Base-by-base conservation (phyloP, 1,284 basidiomycete genomes). In the Vanrija humicola region DNA sequence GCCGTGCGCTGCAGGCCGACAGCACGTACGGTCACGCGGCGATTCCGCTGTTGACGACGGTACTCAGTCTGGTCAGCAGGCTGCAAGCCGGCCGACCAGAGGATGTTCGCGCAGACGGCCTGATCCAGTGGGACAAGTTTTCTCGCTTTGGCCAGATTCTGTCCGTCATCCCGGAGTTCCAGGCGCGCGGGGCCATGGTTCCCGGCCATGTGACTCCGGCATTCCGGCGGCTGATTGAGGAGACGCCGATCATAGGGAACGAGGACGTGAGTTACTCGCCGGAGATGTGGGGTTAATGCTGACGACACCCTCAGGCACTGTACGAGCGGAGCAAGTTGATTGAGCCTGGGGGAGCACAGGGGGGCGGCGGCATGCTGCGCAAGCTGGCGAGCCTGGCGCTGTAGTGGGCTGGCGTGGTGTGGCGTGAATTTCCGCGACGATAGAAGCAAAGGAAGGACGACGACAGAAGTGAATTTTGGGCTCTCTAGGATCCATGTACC, bases 91-190 rank as follows among this genome's bases (percentile, higher is more conserved):
- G 64, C 1, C 60, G 70, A 16, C 59, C 57, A 1, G 65, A 69
- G n/a, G 73, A 75, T 60, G 51, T 52, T 1, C 59, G 70, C 3
- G 16, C 53, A 10, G 67, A 73, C 45, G 69, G 66, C 8, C 44
- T 49, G 21, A 60, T 71, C 14, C 59, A 61, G 55, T 75, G 73
- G 73, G 69, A 69, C 58, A 75, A 75, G 56, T 75, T 75, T 51
- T 54, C 61, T 6, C 59, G 59, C 38, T 69, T 73, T 53, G 68
- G 64, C 16, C 67, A 72, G 55, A 72, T 73, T 12, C 48, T 75
- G 12, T 46, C 56, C 5, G 57, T 67, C 50, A 70, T 75, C 43
- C 39, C 58, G 9, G 67, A 70, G n/a, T 75, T 72, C 56, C 72
- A 73, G 43, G 39, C 58, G 3, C 55, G 59, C 21, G 70, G 67